Evolutionary conservation across 371 early-diverging fungal species (phyloP), one percentile per base, ranked within the genome.

Genomic region (Nematocida major): DNA sequence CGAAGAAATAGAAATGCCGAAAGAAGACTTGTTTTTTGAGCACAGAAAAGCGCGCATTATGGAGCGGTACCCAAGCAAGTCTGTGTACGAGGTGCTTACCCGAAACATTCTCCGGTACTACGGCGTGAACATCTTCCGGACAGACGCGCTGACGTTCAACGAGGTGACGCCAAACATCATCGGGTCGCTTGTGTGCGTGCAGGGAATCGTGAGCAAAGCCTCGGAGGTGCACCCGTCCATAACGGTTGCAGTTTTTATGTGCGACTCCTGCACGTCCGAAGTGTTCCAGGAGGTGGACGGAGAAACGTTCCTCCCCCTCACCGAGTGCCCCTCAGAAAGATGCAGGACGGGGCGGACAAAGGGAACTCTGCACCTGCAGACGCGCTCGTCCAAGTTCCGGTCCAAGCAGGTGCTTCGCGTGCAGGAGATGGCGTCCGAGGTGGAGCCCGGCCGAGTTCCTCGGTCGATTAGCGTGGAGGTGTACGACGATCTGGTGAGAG

Each of bases 381-480:
- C 94, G 0, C 87, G 97, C 51, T 92, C 93, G 28, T 91, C 90
- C 66, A 93, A 93, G 80, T 95, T 97, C 79, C 82, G 66, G 7
- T 78, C 81, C 22, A 80, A 79, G 42, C 84, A 84, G 59, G 54
- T 57, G n/a, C 13, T 85, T 1, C 59, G 65, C 26, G 47, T 85
- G 36, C 85, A 85, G 79, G 85, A 85, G 54, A 28, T 81, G 3
- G 89, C 95, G 13, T 91, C 93, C 83, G 95, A 96, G 88, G 94
- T 95, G 7, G 95, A 95, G 67, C 93, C 93, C 67, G 99, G 97
- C 54, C 92, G 93, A 84, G 93, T 96, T 82, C 99, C 99, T 48
- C 89, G 97, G 53, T 88, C 90, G 15, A 90, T 97, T 87, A 91
- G 90, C 18, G 87, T 96, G 7, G 91, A 95, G 80, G 82, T 93